Base-by-base conservation (phyloP, 495 filamentous ascomycete species). In the Aspergillus cavernicola region DNA sequence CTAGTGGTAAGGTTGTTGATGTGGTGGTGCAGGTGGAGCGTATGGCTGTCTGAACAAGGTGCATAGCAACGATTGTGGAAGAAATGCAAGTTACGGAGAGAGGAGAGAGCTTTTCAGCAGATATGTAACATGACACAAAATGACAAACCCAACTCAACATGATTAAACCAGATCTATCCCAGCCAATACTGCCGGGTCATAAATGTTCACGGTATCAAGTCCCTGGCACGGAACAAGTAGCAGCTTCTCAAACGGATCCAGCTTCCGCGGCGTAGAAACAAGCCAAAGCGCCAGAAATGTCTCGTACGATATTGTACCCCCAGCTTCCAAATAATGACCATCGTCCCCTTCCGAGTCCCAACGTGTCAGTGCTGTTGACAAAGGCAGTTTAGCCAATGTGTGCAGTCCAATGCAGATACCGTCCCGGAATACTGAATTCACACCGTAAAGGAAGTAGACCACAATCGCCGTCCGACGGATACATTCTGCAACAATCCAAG, bases 201-300 rank as follows among this genome's bases (percentile, higher is more conserved):
- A 51, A 2, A 20, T n/a, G 11, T 41, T 37, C n/a, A 24, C 48
- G 19, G 37, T 20, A 19, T 51, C 48, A 12, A 51, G 36, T 1
- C 48, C 48, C 26, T 42, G 48, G 10, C 48, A 51, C 23, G 48
- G 48, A 18, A 51, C 48, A 31, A 51, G 16, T 6, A 51, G 26
- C 36, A 51, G 13, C 24, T 40, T 41, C 20, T 51, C 48, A 15
- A 51, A 51, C 2, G 37, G 37, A 51, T 51, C 48, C 24, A 51
- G 10, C 37, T 20, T 28, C n/a, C 48, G 36, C 37, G 48, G 48
- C 37, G 20, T 32, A 20, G 48, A 51, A 32, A 42, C 48, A 41
- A 51, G 48, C 48, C 48, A 51, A 16, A 13, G 23, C 16, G 12
- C 15, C 19, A 51, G 23, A 23, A 51, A 51, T 0, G 24, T 33